Evolutionary conservation across 1,284 basidiomycete species (phyloP), one percentile per base, ranked within the genome.

Genomic region (Cryptococcus deneoformans): DNA sequence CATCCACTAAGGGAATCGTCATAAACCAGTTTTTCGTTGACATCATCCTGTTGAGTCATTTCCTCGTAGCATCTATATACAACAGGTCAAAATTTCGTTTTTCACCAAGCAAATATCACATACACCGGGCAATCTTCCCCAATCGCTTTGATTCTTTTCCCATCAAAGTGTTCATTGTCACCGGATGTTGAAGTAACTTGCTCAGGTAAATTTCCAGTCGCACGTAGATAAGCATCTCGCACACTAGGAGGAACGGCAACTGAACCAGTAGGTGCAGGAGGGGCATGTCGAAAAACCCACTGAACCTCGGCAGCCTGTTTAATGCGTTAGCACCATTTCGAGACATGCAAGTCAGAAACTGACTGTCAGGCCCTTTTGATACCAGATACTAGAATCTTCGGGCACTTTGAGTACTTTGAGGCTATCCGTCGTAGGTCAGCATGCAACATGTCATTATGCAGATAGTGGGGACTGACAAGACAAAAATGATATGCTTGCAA

Each of bases 121-220:
- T 57, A 73, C 70, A 74, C 60, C 8, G 72, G 68, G 53, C 72
- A 74, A 52, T 74, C 72, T 12, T 74, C 70, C 1, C 72, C 72
- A 11, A 70, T 53, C 5, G 66, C 56, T 10, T 10, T 10, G 10
- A 10, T 42, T 42, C 40, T 42, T 42, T 42, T 10, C 10, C 10
- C 10, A 42, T n/a, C 40, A 42, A n/a, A 42, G 39, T 49, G 11
- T 12, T 35, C 57, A 29, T 48, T 35, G 52, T 37, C 46, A 20
- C 20, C 20, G 20, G 20, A 20, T 20, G 20, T 20, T 20, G 20
- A 20, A 20, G 20, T 20, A 20, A 20, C 20, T 20, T 20, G 20
- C 12, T 53, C 59, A 14, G 59, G 53, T 2, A 52, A 53, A 6
- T 47, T 60, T 14, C 69, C 70, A 4, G 64, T 67, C 8, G 66